Base-by-base conservation (phyloP, 805 yeast species). In the Debaryomyces maramus region DNA sequence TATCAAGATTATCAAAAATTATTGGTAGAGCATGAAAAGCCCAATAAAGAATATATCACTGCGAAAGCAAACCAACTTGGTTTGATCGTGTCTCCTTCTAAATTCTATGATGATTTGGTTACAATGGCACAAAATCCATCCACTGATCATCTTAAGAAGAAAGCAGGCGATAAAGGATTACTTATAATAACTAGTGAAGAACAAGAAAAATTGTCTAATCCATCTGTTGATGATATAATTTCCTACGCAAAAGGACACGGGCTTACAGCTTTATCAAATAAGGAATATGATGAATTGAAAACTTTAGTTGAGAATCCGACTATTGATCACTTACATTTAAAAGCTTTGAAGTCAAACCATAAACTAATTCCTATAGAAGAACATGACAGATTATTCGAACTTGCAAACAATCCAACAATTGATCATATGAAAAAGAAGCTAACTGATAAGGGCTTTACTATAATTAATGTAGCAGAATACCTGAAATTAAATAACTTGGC, bases 31-130 rank as follows among this genome's bases (percentile, higher is more conserved):
- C 47, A 55, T 39, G 65, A 61, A 18, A 63, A 58, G 35, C 73
- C 73, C 3, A 49, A 51, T 13, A 58, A 58, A 41, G 56, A 50
- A 1, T 66, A 65, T 40, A 45, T 67, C 14, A 60, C 65, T 1
- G 33, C 48, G 4, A 67, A 63, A 43, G 71, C 73, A 10, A 62
- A 63, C 43, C 56, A 60, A 14, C 40, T 62, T 28, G 71, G 71
- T 1, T 48, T 61, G 17, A 59, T 59, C 15, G 51, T 67, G 3
- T 48, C 67, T 0, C 45, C 70, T 1, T 39, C 63, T 1, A 46
- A 50, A 14, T 52, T 54, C 15, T 59, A 63, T 36, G 71, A 66
- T 15, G 58, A 62, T 21, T 45, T 69, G 28, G 56, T 51, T 3
- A 46, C 47, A n/a, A 39, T 42, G 18, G 58, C 62, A 0, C 47